Percentiles rank a stretch among this genome's conserved stretches.
These are phyloP conservation scores for Mayamaea pseudoterrestris DNA, from an alignment of 108 stramenopile species.

Conservation along the genomic window DNA sequence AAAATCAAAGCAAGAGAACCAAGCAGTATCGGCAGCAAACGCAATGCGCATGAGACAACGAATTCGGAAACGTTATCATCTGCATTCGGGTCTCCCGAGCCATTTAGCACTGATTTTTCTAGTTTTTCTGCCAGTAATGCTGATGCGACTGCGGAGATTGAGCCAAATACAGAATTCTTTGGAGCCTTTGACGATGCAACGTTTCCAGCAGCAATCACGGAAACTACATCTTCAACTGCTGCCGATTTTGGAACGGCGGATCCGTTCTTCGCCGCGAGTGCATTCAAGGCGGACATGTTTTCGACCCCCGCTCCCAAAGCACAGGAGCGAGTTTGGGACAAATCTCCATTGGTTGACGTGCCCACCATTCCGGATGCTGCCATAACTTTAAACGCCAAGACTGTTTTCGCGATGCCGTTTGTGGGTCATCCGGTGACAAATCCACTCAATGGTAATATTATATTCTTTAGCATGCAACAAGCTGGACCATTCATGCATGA, in stretches of 20 bases:
- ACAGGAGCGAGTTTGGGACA: conserved; percentile 14
- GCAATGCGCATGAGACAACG: background rate
- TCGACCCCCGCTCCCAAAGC: background rate
- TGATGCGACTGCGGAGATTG: background rate
- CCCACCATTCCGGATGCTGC: conserved; percentile 10
- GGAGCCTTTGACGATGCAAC: background rate
- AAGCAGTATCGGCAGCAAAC: background rate
- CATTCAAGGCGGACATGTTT: background rate
- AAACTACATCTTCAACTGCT: background rate
- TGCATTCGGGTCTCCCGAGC: background rate
- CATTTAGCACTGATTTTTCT: background rate
- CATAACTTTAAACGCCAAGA: conserved; percentile 2
- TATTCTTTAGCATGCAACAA: conserved; percentile 29
- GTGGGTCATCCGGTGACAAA: conserved; percentile 29
- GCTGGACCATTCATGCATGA: conserved; percentile 30
- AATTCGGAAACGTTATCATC: background rate
- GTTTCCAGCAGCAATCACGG: background rate
- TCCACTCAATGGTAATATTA: conserved; percentile 61
- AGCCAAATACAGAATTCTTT: background rate
- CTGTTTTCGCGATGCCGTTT: conserved; percentile 4
- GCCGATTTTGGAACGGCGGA: background rate
- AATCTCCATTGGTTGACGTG: conserved; percentile 18
- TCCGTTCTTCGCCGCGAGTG: background rate
- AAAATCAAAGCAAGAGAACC: background rate
- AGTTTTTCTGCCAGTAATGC: background rate